Conservation (phyloP, 805 yeast genomes). For the Metschnikowia orientalis region DNA sequence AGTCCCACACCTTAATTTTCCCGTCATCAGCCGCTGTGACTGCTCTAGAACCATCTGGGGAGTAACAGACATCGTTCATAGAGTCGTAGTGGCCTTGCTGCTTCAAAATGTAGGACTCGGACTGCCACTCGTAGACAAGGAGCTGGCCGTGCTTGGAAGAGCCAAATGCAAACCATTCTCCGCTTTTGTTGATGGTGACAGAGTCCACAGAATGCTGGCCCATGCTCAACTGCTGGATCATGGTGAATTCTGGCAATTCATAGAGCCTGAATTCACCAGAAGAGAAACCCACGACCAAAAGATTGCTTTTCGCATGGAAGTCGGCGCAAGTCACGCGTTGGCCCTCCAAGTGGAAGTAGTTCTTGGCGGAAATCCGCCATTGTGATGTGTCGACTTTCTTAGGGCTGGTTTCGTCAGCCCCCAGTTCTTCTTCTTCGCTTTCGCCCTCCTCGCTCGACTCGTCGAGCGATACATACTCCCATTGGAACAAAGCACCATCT, state of each 20-base stretch:
- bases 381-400: slow-evolving; percentile 3
- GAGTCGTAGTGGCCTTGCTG: slow-evolving; percentile 98
- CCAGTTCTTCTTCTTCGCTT: slow-evolving; percentile 30
- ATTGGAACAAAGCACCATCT: slow-evolving; percentile 89
- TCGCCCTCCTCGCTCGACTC: slow-evolving; percentile 38
- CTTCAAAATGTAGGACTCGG: slow-evolving; percentile 88
- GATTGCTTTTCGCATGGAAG: slow-evolving; percentile 67
- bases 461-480: slow-evolving; percentile 71
- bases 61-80: slow-evolving; percentile 75
- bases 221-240: slow-evolving; percentile 84
- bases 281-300: slow-evolving; percentile 83
- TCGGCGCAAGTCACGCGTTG: slow-evolving; percentile 69
- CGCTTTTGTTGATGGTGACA: slow-evolving; percentile 72
- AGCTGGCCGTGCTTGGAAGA: slow-evolving; percentile 88
- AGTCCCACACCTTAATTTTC: slow-evolving; percentile 94
- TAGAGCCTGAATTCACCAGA: slow-evolving; percentile 89
- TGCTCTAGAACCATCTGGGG: slow-evolving; percentile 90
- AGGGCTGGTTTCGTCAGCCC: not conserved
- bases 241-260: slow-evolving; percentile 74
- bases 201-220: slow-evolving; percentile 87
- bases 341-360: slow-evolving; percentile 69
- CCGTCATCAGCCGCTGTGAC: slow-evolving; percentile 98
- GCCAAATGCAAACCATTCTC: slow-evolving; percentile 98
- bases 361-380: slow-evolving; percentile 81
- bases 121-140: slow-evolving; percentile 97